phyloP scores from a whole-genome alignment of 2,329 filamentous ascomycete genomes.

The Pestalotiopsis sp. region DNA sequence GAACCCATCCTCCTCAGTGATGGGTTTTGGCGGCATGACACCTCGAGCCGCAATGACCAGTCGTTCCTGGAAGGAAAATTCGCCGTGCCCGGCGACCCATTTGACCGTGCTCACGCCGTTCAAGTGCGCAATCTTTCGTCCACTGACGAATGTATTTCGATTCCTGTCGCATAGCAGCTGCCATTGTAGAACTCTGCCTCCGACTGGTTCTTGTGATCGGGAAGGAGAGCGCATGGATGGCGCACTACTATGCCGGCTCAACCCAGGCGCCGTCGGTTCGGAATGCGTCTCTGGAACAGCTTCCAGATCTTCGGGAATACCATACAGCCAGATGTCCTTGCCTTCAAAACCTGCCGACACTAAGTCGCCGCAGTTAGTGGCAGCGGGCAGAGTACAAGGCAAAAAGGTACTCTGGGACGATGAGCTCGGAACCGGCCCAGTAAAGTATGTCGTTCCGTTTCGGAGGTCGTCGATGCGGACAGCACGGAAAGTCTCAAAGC shows the following conservation, averaged over 20 bases:
- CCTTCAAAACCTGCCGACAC: constrained; percentile 74
- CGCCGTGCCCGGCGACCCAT: constrained; percentile 65
- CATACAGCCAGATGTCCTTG: constrained; percentile 77
- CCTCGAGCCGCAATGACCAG: constrained; percentile 75
- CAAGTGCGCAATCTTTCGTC: constrained; percentile 65
- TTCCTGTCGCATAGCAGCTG: constrained; percentile 68
- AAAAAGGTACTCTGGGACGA: constrained; percentile 58
- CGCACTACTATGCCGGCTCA: constrained; percentile 42
- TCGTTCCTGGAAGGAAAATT: constrained; percentile 51
- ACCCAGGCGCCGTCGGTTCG: constrained; percentile 26
- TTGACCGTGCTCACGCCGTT: constrained; percentile 68
- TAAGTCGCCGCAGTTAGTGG: constrained; percentile 70
- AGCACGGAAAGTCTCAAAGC: constrained; percentile 76
- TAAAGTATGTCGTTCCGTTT: constrained; percentile 79
- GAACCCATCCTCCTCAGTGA: constrained; percentile 70
- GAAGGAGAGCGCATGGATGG: constrained; percentile 40
- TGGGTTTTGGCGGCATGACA: constrained; percentile 57
- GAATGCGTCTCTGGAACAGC: constrained; percentile 49
- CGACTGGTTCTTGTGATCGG: constrained; percentile 37
- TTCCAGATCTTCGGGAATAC: constrained; percentile 73
- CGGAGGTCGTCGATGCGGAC: constrained; percentile 74
- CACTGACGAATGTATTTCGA: constrained; percentile 71
- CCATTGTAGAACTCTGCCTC: constrained; percentile 62
- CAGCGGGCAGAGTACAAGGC: constrained; percentile 70
- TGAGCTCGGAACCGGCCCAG: constrained; percentile 62